These are phyloP conservation scores for Pythium phragmitis DNA, from an alignment of 352 stramenopile genomes.

Conservation along the genomic window DNA sequence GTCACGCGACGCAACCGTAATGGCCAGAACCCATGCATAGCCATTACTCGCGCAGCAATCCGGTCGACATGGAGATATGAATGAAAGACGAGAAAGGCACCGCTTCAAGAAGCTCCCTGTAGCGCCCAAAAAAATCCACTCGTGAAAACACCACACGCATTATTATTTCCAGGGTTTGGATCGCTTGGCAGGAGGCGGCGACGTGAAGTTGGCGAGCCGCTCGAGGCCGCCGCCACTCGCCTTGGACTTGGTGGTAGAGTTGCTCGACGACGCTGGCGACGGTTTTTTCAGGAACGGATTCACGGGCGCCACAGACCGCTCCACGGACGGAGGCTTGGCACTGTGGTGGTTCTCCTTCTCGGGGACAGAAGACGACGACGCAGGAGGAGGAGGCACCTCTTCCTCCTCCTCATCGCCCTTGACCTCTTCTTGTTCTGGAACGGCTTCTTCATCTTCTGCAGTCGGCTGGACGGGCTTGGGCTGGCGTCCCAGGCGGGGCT, in stretches of 20 bases:
- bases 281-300: constrained; percentile 80
- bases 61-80: no score
- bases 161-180: constrained; percentile 27
- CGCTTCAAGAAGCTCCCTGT: neutral
- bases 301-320: constrained; percentile 51
- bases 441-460: neutral
- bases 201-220: constrained; percentile 59
- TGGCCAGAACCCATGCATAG: no score
- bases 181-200: constrained; percentile 27
- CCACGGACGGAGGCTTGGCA: constrained; percentile 17
- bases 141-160: neutral
- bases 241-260: constrained; percentile 25
- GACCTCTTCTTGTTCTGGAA: constrained; percentile 6
- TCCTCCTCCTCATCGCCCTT: neutral
- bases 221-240: constrained; percentile 51
- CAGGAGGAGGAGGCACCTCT: neutral
- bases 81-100: no score
- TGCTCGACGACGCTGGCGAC: neutral
- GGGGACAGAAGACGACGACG: neutral
- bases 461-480: constrained; percentile 13
- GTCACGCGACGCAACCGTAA: no score
- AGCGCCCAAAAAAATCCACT: neutral
- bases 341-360: constrained; percentile 11
- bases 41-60: no score
- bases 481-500: constrained; percentile 23